Evolutionary conservation across 805 yeast genomes (phyloP).

Genomic region (Suhomyces pyralidae): DNA sequence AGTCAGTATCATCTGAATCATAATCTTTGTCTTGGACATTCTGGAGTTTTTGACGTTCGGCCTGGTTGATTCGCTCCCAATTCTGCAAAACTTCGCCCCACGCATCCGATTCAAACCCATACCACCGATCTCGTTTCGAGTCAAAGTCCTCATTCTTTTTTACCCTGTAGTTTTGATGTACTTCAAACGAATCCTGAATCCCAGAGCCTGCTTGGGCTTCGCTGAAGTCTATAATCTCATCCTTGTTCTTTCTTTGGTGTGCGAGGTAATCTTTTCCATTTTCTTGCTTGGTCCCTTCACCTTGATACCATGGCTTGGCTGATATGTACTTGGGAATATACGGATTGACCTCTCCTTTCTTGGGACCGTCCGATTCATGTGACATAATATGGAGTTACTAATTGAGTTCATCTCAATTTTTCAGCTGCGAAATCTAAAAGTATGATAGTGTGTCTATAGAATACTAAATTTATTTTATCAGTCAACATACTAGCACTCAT

Average conservation of each 20-base stretch:
- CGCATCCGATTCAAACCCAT: conserved; percentile 66
- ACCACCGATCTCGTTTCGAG: conserved; percentile 77
- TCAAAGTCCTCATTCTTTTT: conserved; percentile 52
- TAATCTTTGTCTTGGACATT: conserved; percentile 11
- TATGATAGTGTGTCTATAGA: too few relatives aligned
- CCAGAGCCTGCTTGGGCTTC: conserved; percentile 57
- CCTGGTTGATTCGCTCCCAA: conserved; percentile 41
- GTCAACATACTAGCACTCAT: neutral
- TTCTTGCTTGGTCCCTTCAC: neutral
- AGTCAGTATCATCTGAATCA: conserved; percentile 38
- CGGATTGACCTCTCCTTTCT: conserved; percentile 19
- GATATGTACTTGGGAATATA: conserved; percentile 41
- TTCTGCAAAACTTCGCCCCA: conserved; percentile 50
- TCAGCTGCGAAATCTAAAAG: neutral
- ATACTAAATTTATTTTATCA: neutral
- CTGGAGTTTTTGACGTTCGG: conserved; percentile 3
- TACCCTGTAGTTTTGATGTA: conserved; percentile 7
- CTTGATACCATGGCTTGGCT: conserved; percentile 38
- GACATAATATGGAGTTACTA: neutral
- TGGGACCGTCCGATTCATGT: neutral
- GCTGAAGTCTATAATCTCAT: conserved; percentile 42
- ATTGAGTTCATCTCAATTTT: neutral
- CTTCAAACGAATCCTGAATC: conserved; percentile 44
- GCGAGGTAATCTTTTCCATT: conserved; percentile 43
- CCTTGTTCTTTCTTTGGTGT: conserved; percentile 53